Conservation (phyloP, 495 filamentous ascomycete genomes). For the Neurospora sp. region DNA sequence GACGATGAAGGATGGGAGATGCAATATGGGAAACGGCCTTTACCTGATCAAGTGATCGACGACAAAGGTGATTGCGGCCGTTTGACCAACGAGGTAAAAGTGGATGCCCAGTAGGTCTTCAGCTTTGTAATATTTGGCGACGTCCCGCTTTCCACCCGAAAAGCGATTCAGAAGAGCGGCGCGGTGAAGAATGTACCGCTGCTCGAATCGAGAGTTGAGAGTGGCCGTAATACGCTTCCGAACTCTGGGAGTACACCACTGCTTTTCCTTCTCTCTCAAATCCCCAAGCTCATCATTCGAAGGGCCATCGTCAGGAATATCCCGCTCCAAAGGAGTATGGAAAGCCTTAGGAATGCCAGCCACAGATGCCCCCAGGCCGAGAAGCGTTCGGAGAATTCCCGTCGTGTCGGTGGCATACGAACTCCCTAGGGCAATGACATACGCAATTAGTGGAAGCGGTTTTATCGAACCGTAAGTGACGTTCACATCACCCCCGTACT, state of each 20-base stretch:
- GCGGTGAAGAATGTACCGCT: slow-evolving; percentile 35
- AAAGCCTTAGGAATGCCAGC: slow-evolving; percentile 25
- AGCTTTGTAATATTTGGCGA: slow-evolving; percentile 23
- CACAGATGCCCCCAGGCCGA: slow-evolving; percentile 30
- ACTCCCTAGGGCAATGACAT: slow-evolving; percentile 28
- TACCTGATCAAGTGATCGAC: no score
- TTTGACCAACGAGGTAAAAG: slow-evolving; percentile 40
- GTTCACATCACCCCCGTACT: slow-evolving; percentile 27
- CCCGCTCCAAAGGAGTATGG: slow-evolving; percentile 18
- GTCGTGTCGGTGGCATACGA: slow-evolving; percentile 25
- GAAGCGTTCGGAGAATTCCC: slow-evolving; percentile 21
- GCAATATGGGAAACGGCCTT: no score
- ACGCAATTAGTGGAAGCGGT: slow-evolving; percentile 33
- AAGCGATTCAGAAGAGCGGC: slow-evolving; percentile 16
- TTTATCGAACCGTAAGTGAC: slow-evolving; percentile 12
- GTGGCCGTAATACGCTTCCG: slow-evolving; percentile 23
- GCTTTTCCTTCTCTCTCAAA: background rate
- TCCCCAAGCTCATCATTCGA: background rate
- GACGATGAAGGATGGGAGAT: no score
- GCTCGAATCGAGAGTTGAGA: slow-evolving; percentile 18
- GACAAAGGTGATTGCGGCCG: slow-evolving; percentile 18
- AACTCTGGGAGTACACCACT: slow-evolving; percentile 11
- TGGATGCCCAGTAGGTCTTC: slow-evolving; percentile 30
- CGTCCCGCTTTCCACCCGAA: slow-evolving; percentile 22
- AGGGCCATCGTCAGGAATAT: slow-evolving; percentile 12